A percentile compares a stretch with the other conserved stretches of the same genome.
These are phyloP conservation scores for Teunomyces kruisii DNA, from an alignment of 805 yeast genomes.

Conservation along the genomic window DNA sequence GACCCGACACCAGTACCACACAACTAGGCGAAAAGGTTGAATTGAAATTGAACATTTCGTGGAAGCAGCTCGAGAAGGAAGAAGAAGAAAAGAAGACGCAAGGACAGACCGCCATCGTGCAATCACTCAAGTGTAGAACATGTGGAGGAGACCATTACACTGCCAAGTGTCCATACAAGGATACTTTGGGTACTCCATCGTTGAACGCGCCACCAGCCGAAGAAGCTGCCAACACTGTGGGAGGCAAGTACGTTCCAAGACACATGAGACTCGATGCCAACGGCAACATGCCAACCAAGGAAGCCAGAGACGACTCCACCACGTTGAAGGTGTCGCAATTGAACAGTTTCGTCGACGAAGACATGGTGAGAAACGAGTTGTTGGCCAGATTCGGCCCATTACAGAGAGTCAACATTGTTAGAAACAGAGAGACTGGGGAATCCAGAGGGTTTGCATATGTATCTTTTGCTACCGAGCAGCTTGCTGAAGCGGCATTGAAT, in stretches of 20 bases:
- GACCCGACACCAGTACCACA: slow-evolving; percentile 88
- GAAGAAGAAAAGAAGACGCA: slow-evolving; percentile 58
- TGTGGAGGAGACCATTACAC: slow-evolving; percentile 96
- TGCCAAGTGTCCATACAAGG: slow-evolving; percentile 93
- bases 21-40: slow-evolving; percentile 83
- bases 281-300: slow-evolving; percentile 39
- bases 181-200: slow-evolving; percentile 63
- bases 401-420: slow-evolving; percentile 78
- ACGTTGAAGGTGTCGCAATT: slow-evolving; percentile 91
- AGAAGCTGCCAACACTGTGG: slow-evolving; percentile 20
- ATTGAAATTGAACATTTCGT: slow-evolving; percentile 68
- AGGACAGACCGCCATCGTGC: slow-evolving; percentile 36
- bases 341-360: slow-evolving; percentile 82
- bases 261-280: slow-evolving; percentile 46
- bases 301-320: slow-evolving; percentile 74
- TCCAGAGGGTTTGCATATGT: slow-evolving; percentile 96
- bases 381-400: slow-evolving; percentile 64
- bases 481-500: slow-evolving; percentile 78
- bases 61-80: slow-evolving; percentile 77
- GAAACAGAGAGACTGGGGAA: slow-evolving; percentile 90
- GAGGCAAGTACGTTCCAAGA: slow-evolving; percentile 43
- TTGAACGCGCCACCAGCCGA: slow-evolving; percentile 43
- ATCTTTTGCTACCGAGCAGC: slow-evolving; percentile 63
- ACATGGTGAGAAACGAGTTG: slow-evolving; percentile 70
- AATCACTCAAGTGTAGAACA: slow-evolving; percentile 70